These are phyloP conservation scores for Pseudomassariella vexata DNA, from an alignment of 2,329 filamentous ascomycete species.

Conservation along the genomic window DNA sequence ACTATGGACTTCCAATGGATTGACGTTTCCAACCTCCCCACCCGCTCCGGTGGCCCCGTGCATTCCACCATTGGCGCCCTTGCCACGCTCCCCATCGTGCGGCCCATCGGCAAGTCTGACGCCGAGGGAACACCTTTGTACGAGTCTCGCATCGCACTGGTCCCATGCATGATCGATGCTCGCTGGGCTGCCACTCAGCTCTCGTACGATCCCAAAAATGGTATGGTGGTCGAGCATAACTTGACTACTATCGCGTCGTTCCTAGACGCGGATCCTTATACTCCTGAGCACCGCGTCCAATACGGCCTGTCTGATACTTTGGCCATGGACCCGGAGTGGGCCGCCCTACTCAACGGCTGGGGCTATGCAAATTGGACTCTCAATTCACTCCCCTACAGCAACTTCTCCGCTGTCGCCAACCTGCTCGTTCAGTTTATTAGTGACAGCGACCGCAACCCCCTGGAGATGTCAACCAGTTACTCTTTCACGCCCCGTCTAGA, in stretches of 20 bases:
- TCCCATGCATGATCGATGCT: slow-evolving; percentile 2
- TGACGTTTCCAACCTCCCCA: neutral
- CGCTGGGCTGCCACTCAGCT: slow-evolving; percentile 1
- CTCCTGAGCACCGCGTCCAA: neutral
- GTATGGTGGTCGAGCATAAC: neutral
- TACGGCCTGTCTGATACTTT: neutral
- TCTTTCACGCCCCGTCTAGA: neutral
- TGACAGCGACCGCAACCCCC: too few species aligned
- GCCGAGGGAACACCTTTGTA: neutral
- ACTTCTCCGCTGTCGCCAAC: too few species aligned
- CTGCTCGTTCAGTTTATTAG: too few species aligned
- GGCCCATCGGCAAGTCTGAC: neutral
- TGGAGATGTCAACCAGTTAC: too few species aligned
- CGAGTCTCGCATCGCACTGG: neutral
- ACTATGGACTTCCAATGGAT: neutral
- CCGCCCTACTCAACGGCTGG: slow-evolving; percentile 1
- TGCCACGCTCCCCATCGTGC: neutral
- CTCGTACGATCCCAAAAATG: neutral
- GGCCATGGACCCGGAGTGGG: neutral
- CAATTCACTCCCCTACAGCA: too few species aligned
- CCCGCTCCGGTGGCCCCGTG: neutral
- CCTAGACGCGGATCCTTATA: neutral
- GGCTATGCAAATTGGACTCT: too few species aligned
- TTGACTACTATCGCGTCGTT: neutral
- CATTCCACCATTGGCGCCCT: neutral